Evolutionary conservation across 225 moss, liverwort and hornwort species (phyloP).

Genomic region (Pseudisothecium myosuroides): DNA sequence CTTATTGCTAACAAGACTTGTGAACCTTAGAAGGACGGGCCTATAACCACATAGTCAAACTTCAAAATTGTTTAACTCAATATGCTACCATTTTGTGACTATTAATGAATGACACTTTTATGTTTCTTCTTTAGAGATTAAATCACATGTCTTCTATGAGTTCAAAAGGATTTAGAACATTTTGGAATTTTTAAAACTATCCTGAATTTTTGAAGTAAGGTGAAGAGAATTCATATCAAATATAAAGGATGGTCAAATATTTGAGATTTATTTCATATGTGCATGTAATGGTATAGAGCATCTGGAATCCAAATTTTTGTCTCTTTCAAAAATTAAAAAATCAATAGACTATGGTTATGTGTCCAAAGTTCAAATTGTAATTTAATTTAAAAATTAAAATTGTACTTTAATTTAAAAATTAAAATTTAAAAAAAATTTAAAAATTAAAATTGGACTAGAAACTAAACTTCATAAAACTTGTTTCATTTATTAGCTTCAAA

Average conservation of each 20-base stretch:
- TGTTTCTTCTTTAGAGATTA: neutral
- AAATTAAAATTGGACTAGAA: neutral
- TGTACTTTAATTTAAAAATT: neutral
- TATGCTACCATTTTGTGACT: neutral
- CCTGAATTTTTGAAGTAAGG: too few species aligned
- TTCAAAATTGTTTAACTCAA: neutral
- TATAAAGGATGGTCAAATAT: neutral
- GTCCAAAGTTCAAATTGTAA: rapidly evolving
- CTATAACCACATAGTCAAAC: neutral
- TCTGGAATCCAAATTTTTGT: neutral
- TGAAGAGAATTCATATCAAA: too few species aligned
- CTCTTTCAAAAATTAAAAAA: rapidly evolving
- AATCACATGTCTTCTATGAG: neutral
- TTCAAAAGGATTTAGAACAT: too few species aligned
- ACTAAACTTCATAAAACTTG: neutral
- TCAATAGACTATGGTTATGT: rapidly evolving
- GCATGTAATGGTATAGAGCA: neutral
- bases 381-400: neutral
- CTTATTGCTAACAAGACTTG: neutral
- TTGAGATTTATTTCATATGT: neutral
- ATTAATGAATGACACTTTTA: neutral
- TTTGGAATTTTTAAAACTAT: too few species aligned
- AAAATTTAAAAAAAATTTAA: too few species aligned
- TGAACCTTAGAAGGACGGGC: neutral
- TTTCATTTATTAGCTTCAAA: neutral